Base-by-base conservation (phyloP, 805 yeast species). In the Cyberlindnera americana region DNA sequence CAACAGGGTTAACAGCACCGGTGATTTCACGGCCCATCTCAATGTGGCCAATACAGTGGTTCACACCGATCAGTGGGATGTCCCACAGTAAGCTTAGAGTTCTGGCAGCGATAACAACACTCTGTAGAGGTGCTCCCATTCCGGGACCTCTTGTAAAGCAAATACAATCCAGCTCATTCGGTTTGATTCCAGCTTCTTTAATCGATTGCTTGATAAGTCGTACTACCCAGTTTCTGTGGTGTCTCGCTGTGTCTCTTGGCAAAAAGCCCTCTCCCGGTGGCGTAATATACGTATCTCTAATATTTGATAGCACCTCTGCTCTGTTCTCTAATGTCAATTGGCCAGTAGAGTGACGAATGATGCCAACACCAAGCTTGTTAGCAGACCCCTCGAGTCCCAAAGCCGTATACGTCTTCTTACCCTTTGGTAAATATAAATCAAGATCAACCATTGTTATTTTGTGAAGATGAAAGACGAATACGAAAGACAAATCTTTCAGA, bases 21-120 rank as follows among this genome's bases (percentile, higher is more conserved):
- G 99, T 93, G 57, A 93, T 91, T 57, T 91, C 98, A 44, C 99
- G 70, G 11, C 99, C 99, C 99, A 93, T 93, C 60, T 93, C 99
- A 46, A 93, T 93, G 62, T 93, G 99, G 1, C 99, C 99, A 26
- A 93, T 78, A 63, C 99, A 93, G 62, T 93, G 99, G 56, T 93
- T 93, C 4, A 93, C 99, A 0, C 98, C 98, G 7, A 93, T 82
- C 23, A 93, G 61, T 0, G 99, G 98, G 17, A 84, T 65, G 2
- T 75, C 59, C 95, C 95, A 88, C 49, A 91, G 57, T 50, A 83
- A 78, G 8, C 88, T 69, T 27, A 90, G 64, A 0, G 96, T 81
- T 56, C 99, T 69, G 1, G 99, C 98, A 1, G 95, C 95, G 35
- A 93, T 72, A 3, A 83, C 98, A 28, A 89, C 96, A 40, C 91